Percentiles rank a stretch among this genome's conserved stretches.
Evolutionary conservation across 768 basidiomycete species (phyloP).

Genomic region (Leccinum olivaceopallidum): DNA sequence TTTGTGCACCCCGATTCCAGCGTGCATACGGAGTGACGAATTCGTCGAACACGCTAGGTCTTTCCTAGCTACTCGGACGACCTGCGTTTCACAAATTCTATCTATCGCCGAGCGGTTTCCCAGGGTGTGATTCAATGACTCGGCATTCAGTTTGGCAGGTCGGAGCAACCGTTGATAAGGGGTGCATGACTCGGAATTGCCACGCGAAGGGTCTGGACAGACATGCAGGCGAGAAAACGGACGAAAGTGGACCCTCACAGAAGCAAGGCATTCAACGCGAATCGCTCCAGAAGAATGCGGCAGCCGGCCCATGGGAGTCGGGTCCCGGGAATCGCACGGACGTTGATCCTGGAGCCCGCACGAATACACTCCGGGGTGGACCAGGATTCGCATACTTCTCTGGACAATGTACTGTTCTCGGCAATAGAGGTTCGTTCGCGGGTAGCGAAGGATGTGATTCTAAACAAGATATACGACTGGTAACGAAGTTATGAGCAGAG

Average conservation of each 20-base stretch:
- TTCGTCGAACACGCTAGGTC: neutral
- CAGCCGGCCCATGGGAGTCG: neutral
- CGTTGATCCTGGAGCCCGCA: slow-evolving; percentile 3
- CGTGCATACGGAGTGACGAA: neutral
- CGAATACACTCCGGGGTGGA: neutral
- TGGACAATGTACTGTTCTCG: neutral
- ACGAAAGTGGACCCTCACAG: neutral
- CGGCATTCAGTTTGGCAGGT: neutral
- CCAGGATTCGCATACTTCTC: slow-evolving; percentile 4
- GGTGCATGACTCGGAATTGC: neutral
- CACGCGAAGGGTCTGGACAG: neutral
- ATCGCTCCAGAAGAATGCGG: neutral
- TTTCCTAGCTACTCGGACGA: slow-evolving; percentile 11
- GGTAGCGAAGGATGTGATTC: neutral
- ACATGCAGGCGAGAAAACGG: neutral
- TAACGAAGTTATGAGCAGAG: slow-evolving; percentile 9
- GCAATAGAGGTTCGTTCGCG: neutral
- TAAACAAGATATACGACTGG: neutral
- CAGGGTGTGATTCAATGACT: slow-evolving; percentile 1
- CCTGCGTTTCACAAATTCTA: neutral
- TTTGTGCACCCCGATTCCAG: neutral
- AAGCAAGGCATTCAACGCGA: slow-evolving; percentile 8
- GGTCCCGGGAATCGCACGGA: slow-evolving; percentile 2
- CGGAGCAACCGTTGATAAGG: neutral
- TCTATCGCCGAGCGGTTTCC: neutral